Evolutionary conservation across 176 grass and related monocot genomes (phyloP).

Genomic region (Guadua angustifolia): DNA sequence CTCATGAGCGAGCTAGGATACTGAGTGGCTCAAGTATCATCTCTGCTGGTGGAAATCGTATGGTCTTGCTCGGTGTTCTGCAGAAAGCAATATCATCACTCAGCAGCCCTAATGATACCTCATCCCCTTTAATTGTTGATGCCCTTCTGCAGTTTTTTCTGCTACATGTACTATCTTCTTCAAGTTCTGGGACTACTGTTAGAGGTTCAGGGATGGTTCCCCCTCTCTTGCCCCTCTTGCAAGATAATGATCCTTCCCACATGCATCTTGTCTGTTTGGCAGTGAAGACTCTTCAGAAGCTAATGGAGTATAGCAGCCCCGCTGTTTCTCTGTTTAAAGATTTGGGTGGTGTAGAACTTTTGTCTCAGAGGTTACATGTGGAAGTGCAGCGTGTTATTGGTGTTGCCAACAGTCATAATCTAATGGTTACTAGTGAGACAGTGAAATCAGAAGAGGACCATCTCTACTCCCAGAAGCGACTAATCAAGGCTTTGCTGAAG

Average conservation of each 20-base stretch:
- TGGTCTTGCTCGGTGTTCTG: constrained; percentile 84
- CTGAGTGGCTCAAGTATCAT: constrained; percentile 89
- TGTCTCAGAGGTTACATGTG: constrained; percentile 80
- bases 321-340: constrained; percentile 97
- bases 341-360: constrained; percentile 84
- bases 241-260: constrained; percentile 80
- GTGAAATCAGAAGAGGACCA: constrained; percentile 78
- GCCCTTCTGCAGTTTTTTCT: constrained; percentile 98
- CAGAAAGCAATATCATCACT: constrained; percentile 94
- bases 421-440: constrained; percentile 62
- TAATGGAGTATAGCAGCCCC: constrained; percentile 94
- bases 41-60: constrained; percentile 89
- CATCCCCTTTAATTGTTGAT: constrained; percentile 89
- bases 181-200: constrained; percentile 87
- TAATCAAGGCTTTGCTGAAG: constrained; percentile 95
- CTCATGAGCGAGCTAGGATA: constrained; percentile 92
- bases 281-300: constrained; percentile 94
- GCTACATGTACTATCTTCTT: constrained; percentile 96
- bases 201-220: constrained; percentile 91
- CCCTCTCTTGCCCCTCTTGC: constrained; percentile 82
- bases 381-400: constrained; percentile 89
- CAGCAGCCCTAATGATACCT: constrained; percentile 77
- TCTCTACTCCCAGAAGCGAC: constrained; percentile 78
- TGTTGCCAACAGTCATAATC: constrained; percentile 52
- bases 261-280: constrained; percentile 88